phyloP scores from a whole-genome alignment of 2,329 filamentous ascomycete genomes.

The Lachnellula suecica region DNA sequence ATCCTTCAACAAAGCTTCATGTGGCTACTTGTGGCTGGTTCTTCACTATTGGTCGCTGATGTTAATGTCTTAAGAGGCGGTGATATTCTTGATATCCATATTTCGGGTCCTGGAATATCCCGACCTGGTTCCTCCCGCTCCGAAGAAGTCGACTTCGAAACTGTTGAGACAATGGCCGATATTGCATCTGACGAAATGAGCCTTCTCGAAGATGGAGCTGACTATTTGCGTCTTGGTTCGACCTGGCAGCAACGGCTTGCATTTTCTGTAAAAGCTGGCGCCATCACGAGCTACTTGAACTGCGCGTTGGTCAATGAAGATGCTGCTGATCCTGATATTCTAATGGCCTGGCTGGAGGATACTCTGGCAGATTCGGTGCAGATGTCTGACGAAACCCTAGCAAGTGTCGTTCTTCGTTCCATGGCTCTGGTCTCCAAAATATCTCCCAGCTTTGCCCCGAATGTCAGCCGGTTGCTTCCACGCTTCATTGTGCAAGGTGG shows the following conservation, averaged over 20 bases:
- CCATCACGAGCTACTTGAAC: conserved; percentile 80
- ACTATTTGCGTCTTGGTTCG: conserved; percentile 85
- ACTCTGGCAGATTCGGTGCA: conserved; percentile 76
- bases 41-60: conserved; percentile 69
- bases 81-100: conserved; percentile 73
- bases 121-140: conserved; percentile 41
- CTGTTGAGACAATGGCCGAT: conserved; percentile 63
- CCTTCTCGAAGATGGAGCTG: conserved; percentile 82
- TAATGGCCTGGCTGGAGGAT: conserved; percentile 85
- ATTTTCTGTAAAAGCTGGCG: conserved; percentile 80
- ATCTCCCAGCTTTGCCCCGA: conserved; percentile 70
- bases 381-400: conserved; percentile 77
- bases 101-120: conserved; percentile 47
- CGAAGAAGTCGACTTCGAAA: conserved; percentile 51
- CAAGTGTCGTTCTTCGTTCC: conserved; percentile 74
- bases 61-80: conserved; percentile 56
- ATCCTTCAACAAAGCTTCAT: conserved; percentile 87
- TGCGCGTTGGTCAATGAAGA: conserved; percentile 82
- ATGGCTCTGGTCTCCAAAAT: conserved; percentile 80
- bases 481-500: conserved; percentile 85
- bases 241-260: conserved; percentile 84
- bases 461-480: conserved; percentile 75
- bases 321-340: conserved; percentile 71
- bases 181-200: conserved; percentile 82
- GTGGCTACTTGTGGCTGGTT: conserved; percentile 76